phyloP scores from a whole-genome alignment of 2,329 filamentous ascomycete species.

The Phialophora expanda region DNA sequence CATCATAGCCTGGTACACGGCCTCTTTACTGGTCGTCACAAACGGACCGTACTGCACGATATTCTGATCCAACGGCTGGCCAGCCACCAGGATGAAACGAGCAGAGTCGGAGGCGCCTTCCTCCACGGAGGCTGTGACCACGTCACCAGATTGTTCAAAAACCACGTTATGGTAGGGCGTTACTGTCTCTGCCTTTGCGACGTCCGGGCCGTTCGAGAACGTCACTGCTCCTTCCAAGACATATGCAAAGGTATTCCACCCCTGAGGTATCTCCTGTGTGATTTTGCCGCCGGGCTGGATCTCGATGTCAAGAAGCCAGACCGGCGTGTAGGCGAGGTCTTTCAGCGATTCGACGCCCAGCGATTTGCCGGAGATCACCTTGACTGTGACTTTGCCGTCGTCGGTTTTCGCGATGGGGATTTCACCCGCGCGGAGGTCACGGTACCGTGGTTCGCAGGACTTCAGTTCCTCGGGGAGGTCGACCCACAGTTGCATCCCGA shows the following conservation, averaged over 20 bases:
- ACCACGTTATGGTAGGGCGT: conserved; percentile 85
- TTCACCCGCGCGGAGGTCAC: conserved; percentile 78
- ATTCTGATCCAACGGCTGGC: conserved; percentile 77
- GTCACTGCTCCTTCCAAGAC: conserved; percentile 73
- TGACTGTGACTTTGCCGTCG: conserved; percentile 75
- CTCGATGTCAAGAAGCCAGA: conserved; percentile 90
- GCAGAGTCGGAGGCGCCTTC: conserved; percentile 64
- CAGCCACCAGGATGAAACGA: conserved; percentile 70
- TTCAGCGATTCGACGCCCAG: conserved; percentile 85
- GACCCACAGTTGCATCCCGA: conserved; percentile 95
- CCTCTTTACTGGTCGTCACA: conserved; percentile 73
- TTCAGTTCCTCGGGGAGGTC: conserved; percentile 84
- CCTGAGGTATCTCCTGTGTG: conserved; percentile 73
- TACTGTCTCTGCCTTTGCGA: conserved; percentile 58
- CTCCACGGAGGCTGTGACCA: conserved; percentile 72
- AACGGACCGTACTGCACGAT: conserved; percentile 86
- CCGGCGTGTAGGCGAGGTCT: conserved; percentile 92
- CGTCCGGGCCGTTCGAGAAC: conserved; percentile 53
- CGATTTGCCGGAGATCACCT: conserved; percentile 86
- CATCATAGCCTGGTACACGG: conserved; percentile 75
- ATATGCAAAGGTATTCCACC: conserved; percentile 92
- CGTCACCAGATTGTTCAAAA: conserved; percentile 79
- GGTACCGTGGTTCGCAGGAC: conserved; percentile 87
- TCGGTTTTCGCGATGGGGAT: conserved; percentile 77
- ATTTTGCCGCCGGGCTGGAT: conserved; percentile 80